A percentile compares a stretch with the other conserved stretches of the same genome.
These are phyloP conservation scores for Onygenales sp. DNA, from an alignment of 2,329 filamentous ascomycete species.

Conservation along the genomic window DNA sequence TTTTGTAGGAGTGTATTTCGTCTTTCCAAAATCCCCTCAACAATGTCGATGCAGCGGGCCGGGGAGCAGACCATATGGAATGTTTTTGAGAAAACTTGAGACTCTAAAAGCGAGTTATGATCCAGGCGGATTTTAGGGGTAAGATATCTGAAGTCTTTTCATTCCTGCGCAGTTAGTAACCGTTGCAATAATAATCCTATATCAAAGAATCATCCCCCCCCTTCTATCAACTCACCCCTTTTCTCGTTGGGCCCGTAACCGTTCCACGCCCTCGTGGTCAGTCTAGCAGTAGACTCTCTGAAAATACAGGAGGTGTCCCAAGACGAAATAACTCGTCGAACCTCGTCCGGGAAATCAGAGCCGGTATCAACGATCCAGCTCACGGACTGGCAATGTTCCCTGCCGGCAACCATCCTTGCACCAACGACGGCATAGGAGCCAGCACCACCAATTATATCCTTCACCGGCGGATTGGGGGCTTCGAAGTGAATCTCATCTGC, in stretches of 20 bases:
- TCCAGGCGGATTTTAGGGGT: constrained; percentile 79
- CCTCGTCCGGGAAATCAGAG: constrained; percentile 66
- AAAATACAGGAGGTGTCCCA: constrained; percentile 71
- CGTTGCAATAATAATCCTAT: not conserved
- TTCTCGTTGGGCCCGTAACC: constrained; percentile 66
- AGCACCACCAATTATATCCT: constrained; percentile 76
- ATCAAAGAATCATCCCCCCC: too few species aligned
- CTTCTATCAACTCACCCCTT: constrained; percentile 36
- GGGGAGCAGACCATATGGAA: constrained; percentile 87
- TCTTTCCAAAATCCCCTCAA: constrained; percentile 55
- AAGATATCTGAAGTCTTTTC: constrained; percentile 70
- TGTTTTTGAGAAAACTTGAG: constrained; percentile 60
- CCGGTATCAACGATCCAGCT: constrained; percentile 91
- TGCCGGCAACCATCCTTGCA: constrained; percentile 75
- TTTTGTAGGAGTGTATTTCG: constrained; percentile 30
- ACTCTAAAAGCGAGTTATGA: constrained; percentile 56
- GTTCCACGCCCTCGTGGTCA: constrained; percentile 90
- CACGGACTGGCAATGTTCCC: constrained; percentile 54
- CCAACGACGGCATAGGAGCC: constrained; percentile 81
- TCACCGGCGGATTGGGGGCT: constrained; percentile 57
- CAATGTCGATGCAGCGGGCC: constrained; percentile 63
- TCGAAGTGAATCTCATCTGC: constrained; percentile 86
- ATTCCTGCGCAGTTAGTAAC: not conserved
- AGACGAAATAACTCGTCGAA: constrained; percentile 54
- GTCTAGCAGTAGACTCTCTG: constrained; percentile 53